These are phyloP conservation scores for Mycena metata DNA, from an alignment of 768 basidiomycete genomes.

Conservation along the genomic window DNA sequence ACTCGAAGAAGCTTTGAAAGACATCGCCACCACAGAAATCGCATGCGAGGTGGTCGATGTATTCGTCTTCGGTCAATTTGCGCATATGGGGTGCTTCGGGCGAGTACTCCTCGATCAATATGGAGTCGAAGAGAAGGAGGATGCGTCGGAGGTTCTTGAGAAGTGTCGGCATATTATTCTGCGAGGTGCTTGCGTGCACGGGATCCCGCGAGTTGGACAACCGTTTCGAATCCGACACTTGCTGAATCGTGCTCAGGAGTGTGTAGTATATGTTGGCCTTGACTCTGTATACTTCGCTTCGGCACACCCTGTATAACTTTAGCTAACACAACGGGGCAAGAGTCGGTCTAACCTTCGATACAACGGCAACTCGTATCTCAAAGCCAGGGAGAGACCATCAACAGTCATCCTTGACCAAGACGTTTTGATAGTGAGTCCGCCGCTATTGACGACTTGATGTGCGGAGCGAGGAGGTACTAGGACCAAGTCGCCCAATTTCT, in stretches of 20 bases:
- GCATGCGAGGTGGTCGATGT: constrained; percentile 60
- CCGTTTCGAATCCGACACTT: constrained; percentile 3
- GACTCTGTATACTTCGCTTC: constrained; percentile 81
- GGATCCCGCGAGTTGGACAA: constrained; percentile 3
- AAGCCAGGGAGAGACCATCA: constrained; percentile 67
- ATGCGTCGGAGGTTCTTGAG: constrained; percentile 18
- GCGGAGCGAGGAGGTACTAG: constrained; percentile 85
- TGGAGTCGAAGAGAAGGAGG: constrained; percentile 34
- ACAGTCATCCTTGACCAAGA: constrained; percentile 91
- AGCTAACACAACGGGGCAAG: constrained; percentile 1
- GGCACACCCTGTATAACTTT: constrained; percentile 72
- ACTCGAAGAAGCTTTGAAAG: constrained; percentile 87
- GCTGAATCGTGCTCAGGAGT: constrained; percentile 50
- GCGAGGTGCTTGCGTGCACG: constrained; percentile 9
- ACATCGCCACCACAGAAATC: constrained; percentile 89
- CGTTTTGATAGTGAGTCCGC: constrained; percentile 86
- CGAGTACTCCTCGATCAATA: constrained; percentile 41
- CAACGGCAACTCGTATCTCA: constrained; percentile 82
- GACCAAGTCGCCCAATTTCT: constrained; percentile 82
- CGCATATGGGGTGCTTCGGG: constrained; percentile 40
- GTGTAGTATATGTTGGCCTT: constrained; percentile 75
- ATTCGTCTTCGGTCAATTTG: constrained; percentile 22
- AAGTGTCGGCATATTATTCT: constrained; percentile 16
- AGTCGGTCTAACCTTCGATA: constrained; percentile 73
- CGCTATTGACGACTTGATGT: constrained; percentile 87